phyloP scores from a whole-genome alignment of 306 rosid species.

The Cajanus cajan region DNA sequence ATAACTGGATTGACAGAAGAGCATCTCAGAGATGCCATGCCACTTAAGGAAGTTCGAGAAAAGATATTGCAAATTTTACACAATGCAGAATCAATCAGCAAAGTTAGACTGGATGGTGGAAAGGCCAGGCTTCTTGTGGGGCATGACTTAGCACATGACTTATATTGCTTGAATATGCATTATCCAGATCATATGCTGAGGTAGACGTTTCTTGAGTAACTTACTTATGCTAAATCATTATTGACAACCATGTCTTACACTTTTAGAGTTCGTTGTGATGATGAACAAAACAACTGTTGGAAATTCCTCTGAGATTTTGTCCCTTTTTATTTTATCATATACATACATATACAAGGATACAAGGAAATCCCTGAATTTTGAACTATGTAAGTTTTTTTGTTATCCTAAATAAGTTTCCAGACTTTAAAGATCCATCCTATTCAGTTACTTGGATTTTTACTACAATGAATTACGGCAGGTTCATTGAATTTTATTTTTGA shows the following conservation, averaged over 20 bases:
- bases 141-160: slow-evolving; percentile 70
- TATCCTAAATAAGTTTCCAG: background rate
- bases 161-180: slow-evolving; percentile 64
- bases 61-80: slow-evolving; percentile 61
- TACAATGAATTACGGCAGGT: background rate
- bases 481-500: background rate
- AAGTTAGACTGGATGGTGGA: slow-evolving; percentile 61
- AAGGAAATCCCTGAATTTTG: background rate
- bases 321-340: too few relatives aligned
- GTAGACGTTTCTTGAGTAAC: slow-evolving; percentile 42
- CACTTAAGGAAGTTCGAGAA: slow-evolving; percentile 60
- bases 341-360: background rate
- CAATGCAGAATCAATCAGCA: slow-evolving; percentile 61
- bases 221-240: slow-evolving; percentile 8
- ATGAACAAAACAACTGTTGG: slow-evolving; percentile 5
- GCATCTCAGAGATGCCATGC: slow-evolving; percentile 69
- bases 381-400: slow-evolving; percentile 1
- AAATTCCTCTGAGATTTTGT: background rate
- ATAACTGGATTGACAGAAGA: slow-evolving; percentile 76
- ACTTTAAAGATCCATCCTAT: slow-evolving; percentile 14
- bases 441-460: slow-evolving; percentile 1
- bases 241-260: background rate
- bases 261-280: background rate
- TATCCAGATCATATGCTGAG: slow-evolving; percentile 75
- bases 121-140: slow-evolving; percentile 87